phyloP scores from a whole-genome alignment of 805 yeast species.

The Metschnikowia orientalis region DNA sequence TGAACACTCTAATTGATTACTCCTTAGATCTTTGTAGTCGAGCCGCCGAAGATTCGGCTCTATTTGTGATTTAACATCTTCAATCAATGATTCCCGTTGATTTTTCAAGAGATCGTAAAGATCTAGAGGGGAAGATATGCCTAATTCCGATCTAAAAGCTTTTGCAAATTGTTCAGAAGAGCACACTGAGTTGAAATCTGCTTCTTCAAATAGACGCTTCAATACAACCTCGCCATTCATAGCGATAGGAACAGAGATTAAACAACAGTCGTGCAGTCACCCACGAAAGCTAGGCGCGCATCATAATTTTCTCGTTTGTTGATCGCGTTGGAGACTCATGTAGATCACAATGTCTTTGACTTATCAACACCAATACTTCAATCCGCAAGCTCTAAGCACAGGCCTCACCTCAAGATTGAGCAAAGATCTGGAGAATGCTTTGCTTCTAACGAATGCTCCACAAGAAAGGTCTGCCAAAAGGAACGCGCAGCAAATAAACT shows the following conservation, averaged over 20 bases:
- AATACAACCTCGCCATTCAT: constrained; percentile 2
- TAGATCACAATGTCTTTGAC: constrained; percentile 13
- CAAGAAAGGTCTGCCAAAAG: constrained; percentile 77
- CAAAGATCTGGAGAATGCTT: constrained; percentile 67
- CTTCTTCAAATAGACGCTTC: constrained; percentile 2
- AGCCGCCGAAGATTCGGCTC: too few relatives aligned
- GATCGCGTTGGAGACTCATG: not conserved
- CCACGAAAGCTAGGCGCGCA: constrained; percentile 1
- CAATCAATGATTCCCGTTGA: too few relatives aligned
- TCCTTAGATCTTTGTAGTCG: too few relatives aligned
- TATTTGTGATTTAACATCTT: too few relatives aligned
- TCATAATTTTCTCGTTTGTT: not conserved
- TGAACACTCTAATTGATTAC: too few relatives aligned
- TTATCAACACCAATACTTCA: constrained; percentile 19
- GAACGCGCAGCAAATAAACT: constrained; percentile 64
- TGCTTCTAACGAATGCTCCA: constrained; percentile 62
- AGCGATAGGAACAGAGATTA: not conserved
- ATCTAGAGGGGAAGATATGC: too few relatives aligned
- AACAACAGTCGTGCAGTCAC: constrained; percentile 7
- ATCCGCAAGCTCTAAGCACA: constrained; percentile 79
- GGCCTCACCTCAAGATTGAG: constrained; percentile 64
- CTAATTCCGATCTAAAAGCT: not conserved
- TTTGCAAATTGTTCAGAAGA: constrained; percentile 1
- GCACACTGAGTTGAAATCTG: constrained; percentile 1
- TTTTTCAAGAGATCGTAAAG: too few relatives aligned